These are phyloP conservation scores for Phytophthora macrochlamydospora DNA, from an alignment of 352 stramenopile species.

Conservation along the genomic window DNA sequence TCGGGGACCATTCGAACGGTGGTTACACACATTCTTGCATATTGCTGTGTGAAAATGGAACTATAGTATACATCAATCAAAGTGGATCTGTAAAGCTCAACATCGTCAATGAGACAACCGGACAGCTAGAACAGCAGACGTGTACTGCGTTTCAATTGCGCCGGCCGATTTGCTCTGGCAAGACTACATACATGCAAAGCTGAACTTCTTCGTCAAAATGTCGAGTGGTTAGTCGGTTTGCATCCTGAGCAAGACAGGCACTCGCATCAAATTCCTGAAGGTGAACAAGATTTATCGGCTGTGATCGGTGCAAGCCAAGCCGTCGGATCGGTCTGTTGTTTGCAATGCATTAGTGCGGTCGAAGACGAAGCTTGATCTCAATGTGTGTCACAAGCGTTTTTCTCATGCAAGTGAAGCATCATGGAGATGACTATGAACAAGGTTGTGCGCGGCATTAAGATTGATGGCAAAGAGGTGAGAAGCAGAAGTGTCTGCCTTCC, in stretches of 20 bases:
- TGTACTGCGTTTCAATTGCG: constrained; percentile 6
- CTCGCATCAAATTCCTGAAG: background rate
- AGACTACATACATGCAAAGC: background rate
- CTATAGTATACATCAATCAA: constrained; percentile 2
- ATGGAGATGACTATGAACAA: background rate
- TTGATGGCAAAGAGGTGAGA: background rate
- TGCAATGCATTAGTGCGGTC: background rate
- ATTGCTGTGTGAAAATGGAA: background rate
- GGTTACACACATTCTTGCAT: background rate
- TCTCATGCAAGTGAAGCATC: background rate
- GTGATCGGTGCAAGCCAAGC: background rate
- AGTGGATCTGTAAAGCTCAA: background rate
- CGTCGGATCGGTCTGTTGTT: background rate
- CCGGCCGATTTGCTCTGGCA: constrained; percentile 8
- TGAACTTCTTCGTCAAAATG: constrained; percentile 6
- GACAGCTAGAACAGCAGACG: constrained; percentile 1
- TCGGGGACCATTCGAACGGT: background rate
- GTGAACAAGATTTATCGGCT: background rate
- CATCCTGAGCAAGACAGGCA: background rate
- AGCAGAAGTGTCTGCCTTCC: background rate
- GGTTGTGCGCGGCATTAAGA: background rate
- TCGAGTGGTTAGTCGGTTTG: background rate
- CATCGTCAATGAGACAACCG: background rate
- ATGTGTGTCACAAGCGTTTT: background rate
- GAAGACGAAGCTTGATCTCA: background rate